phyloP scores from a whole-genome alignment of 2,329 filamentous ascomycete species.

The Pestalotiopsis sp. region DNA sequence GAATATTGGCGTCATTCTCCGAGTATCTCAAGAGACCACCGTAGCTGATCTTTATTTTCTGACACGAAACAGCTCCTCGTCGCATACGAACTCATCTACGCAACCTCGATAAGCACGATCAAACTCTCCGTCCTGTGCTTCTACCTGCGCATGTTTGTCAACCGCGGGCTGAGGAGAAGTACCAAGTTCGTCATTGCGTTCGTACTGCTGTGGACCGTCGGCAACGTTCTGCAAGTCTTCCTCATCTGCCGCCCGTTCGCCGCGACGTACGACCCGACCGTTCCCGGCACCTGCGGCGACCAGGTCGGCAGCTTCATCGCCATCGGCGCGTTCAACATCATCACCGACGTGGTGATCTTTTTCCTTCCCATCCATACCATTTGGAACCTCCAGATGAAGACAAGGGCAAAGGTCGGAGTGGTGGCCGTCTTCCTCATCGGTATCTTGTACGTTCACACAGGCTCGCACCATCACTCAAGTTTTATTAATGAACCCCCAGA shows the following conservation, averaged over 20 bases:
- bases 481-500: slow-evolving; percentile 10
- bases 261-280: slow-evolving; percentile 20
- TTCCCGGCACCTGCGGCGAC: slow-evolving; percentile 35
- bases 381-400: slow-evolving; percentile 34
- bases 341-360: slow-evolving; percentile 39
- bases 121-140: slow-evolving; percentile 31
- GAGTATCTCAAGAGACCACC: not conserved
- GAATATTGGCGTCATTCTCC: not conserved
- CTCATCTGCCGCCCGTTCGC: slow-evolving; percentile 27
- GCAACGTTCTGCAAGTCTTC: slow-evolving; percentile 26
- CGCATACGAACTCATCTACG: slow-evolving; percentile 17
- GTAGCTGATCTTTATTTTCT: not conserved
- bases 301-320: slow-evolving; percentile 37
- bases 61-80: not conserved
- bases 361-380: slow-evolving; percentile 38
- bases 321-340: slow-evolving; percentile 40
- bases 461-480: no score
- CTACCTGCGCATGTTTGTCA: slow-evolving; percentile 29
- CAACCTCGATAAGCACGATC: slow-evolving; percentile 25
- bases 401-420: slow-evolving; percentile 29
- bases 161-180: slow-evolving; percentile 9
- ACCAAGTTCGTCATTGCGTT: slow-evolving; percentile 31
- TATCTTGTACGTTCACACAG: slow-evolving; percentile 19
- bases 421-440: slow-evolving; percentile 30
- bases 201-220: slow-evolving; percentile 27